phyloP scores from a whole-genome alignment of 1,139 yeast genomes.

The Yamadazyma kanchanaburiensis region DNA sequence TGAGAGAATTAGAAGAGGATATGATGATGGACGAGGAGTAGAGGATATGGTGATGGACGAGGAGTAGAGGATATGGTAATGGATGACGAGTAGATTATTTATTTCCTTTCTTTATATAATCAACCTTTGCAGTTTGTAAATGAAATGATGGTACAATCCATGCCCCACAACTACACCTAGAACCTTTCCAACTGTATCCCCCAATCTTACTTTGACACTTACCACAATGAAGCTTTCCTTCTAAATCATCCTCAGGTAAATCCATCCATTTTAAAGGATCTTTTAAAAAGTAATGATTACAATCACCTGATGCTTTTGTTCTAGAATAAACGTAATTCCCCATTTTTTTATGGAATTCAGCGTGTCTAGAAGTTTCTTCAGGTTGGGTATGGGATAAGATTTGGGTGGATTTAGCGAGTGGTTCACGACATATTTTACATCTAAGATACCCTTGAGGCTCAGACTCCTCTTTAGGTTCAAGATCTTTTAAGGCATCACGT shows the following conservation, averaged over 20 bases:
- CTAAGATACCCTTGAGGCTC: slow-evolving; percentile 29
- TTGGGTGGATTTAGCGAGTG: slow-evolving; percentile 46
- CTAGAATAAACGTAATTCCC: slow-evolving; percentile 52
- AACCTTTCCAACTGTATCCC: slow-evolving; percentile 92
- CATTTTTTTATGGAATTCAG: slow-evolving; percentile 58
- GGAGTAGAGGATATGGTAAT: slow-evolving; percentile 1
- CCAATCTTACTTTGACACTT: slow-evolving; percentile 83
- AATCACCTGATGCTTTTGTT: slow-evolving; percentile 52
- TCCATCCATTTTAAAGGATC: slow-evolving; percentile 96
- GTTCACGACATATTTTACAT: slow-evolving; percentile 68
- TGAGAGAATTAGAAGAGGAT: slow-evolving; percentile 20
- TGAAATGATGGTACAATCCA: slow-evolving; percentile 96
- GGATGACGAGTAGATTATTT: neutral
- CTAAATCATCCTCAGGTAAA: slow-evolving; percentile 57
- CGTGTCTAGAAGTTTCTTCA: slow-evolving; percentile 54
- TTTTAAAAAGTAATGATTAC: slow-evolving; percentile 76
- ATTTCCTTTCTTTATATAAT: slow-evolving; percentile 2
- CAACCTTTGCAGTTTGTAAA: slow-evolving; percentile 71
- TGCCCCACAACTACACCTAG: slow-evolving; percentile 89
- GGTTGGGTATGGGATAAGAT: slow-evolving; percentile 64
- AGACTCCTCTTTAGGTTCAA: neutral
- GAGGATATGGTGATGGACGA: slow-evolving; percentile 49
- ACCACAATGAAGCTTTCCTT: slow-evolving; percentile 74
- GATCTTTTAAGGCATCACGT: neutral
- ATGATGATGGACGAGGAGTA: slow-evolving; percentile 11